Base-by-base conservation (phyloP, 306 rosid genomes). In the Vigna nakashimae region DNA sequence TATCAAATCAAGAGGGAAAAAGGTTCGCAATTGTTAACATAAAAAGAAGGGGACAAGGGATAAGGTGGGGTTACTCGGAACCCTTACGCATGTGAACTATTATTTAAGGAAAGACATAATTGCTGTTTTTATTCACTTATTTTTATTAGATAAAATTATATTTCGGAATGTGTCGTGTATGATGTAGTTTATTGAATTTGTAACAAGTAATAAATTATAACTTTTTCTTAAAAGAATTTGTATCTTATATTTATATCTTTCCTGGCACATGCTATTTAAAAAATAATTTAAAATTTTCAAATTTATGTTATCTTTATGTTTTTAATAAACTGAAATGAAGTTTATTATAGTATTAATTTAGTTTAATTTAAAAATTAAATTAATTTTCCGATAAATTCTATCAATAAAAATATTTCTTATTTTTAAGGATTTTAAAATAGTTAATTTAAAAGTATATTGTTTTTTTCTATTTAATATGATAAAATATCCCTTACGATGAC, bases 21-120 rank as follows among this genome's bases (percentile, higher is more conserved):
- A 10, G 45, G 65, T 1, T 60, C 24, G 15, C 2, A 32, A 16
- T 30, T 24, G 24, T 62, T 15, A 15, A 15, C 66, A 60, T 60
- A 60, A 60, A 60, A 60, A 6, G 43, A 60, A 14, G 66, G 66
- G 43, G 32, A 58, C 65, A 58, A 58, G 40, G 40, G 65, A 60
- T 28, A 60, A 28, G 66, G 42, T 60, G 42, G 66, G 65, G 18
- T 59, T 13, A 18, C 7, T 11, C 9, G 32, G 20, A 9, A 20
- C 58, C 26, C 24, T 55, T 20, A 2, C 5, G 5, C 60, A 20
- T 55, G 36, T 57, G 34, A 22, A 4, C 34, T 56, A 2, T 12
- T 57, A 4, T 22, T 58, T 24, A 24, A 11, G 36, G 15, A 26
- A 16, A 16, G 4, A 0, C 16, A 48, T 3, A 13, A 13, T 48